phyloP scores from a whole-genome alignment of 805 yeast genomes.

The Spathaspora hagerdaliae region DNA sequence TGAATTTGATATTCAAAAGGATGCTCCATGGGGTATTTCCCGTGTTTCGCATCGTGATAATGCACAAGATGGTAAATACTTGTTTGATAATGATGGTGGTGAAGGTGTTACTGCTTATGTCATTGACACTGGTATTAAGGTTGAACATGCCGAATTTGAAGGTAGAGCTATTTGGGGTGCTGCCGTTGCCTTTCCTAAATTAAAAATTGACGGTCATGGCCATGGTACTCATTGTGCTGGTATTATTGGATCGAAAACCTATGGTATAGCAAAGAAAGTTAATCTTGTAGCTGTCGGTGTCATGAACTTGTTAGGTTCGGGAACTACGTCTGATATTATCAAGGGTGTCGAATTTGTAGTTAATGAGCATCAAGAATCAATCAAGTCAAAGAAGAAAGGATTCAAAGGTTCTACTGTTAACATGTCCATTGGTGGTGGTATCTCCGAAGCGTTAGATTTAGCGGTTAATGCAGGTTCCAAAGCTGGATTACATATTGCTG shows the following conservation, averaged over 20 bases:
- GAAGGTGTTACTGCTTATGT: conserved; percentile 66
- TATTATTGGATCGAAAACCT: conserved; percentile 69
- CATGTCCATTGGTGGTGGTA: conserved; percentile 61
- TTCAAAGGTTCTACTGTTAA: conserved; percentile 60
- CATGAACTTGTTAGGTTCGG: conserved; percentile 36
- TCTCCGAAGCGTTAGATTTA: conserved; percentile 51
- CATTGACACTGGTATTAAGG: conserved; percentile 78
- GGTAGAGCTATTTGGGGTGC: conserved; percentile 56
- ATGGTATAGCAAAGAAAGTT: conserved; percentile 73
- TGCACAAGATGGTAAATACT: conserved; percentile 22
- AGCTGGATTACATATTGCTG: conserved; percentile 56
- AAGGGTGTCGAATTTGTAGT: conserved; percentile 40
- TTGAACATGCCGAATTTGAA: conserved; percentile 58
- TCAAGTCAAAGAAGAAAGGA: conserved; percentile 27
- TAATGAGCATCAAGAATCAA: conserved; percentile 28
- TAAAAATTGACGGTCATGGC: conserved; percentile 62
- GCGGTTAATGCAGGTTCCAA: conserved; percentile 57
- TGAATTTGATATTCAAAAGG: conserved; percentile 32
- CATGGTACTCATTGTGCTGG: conserved; percentile 97
- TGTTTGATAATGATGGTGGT: conserved; percentile 37
- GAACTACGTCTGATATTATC: conserved; percentile 38
- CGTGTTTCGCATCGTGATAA: conserved; percentile 32
- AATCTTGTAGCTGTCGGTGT: conserved; percentile 39
- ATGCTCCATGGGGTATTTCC: conserved; percentile 40
- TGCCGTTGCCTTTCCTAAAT: conserved; percentile 32